Conservation (phyloP, 805 yeast genomes). For the Wickerhamiella hasegawae region DNA sequence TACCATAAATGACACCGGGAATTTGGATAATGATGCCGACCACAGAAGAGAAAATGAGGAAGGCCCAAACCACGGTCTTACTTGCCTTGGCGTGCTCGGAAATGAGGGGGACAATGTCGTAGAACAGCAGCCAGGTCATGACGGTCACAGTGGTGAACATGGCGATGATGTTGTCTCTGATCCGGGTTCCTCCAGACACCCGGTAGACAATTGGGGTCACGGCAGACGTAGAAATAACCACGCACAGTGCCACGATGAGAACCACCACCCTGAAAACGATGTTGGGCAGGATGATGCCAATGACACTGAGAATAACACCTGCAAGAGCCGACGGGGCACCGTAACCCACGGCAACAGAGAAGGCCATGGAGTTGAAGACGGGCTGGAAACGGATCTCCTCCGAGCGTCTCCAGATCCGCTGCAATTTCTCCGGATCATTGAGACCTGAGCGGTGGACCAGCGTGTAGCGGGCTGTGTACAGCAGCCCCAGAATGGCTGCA, state of each 20-base stretch:
- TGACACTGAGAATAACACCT: background rate
- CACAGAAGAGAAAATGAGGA: constrained; percentile 1
- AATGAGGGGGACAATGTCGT: constrained; percentile 1
- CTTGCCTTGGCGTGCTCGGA: background rate
- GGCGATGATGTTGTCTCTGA: constrained; percentile 8
- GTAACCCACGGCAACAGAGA: constrained; percentile 14
- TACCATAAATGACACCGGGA: constrained; percentile 14
- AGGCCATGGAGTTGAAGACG: constrained; percentile 12
- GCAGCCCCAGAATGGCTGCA: constrained; percentile 9
- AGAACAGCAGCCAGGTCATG: constrained; percentile 6
- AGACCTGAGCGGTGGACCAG: constrained; percentile 15
- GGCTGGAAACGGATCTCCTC: constrained; percentile 19
- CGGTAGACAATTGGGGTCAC: constrained; percentile 14
- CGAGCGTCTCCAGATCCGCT: constrained; percentile 19
- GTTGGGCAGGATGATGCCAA: constrained; percentile 2
- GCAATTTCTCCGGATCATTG: constrained; percentile 17
- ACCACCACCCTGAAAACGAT: constrained; percentile 1
- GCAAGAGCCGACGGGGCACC: constrained; percentile 15
- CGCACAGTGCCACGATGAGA: constrained; percentile 2
- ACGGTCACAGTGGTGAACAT: constrained; percentile 8
- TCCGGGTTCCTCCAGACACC: constrained; percentile 13
- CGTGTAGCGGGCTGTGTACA: constrained; percentile 12
- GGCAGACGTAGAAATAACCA: constrained; percentile 8
- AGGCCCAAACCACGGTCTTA: constrained; percentile 5
- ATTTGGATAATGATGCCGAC: constrained; percentile 9